Conservation (phyloP, 2,329 filamentous ascomycete genomes). For the Aspergillus sp. region DNA sequence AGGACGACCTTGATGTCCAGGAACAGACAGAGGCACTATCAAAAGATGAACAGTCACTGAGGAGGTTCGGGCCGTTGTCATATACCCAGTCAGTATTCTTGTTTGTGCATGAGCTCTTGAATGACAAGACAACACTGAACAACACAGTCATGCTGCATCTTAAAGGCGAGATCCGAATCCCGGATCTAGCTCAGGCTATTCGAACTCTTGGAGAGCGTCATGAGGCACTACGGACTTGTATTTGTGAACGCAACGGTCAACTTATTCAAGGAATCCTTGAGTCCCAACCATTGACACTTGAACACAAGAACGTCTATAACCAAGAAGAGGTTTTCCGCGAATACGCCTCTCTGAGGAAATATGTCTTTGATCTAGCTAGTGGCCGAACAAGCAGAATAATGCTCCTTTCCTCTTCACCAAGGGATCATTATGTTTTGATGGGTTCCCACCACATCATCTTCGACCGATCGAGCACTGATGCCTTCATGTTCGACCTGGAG, state of each 20-base stretch:
- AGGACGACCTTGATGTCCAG: no score
- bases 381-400: slow-evolving; percentile 15
- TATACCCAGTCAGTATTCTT: slow-evolving; percentile 27
- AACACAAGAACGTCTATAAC: slow-evolving; percentile 13
- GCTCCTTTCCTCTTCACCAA: slow-evolving; percentile 28
- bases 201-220: slow-evolving; percentile 13
- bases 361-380: slow-evolving; percentile 32
- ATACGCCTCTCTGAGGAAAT: slow-evolving; percentile 12
- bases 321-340: slow-evolving; percentile 16
- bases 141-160: slow-evolving; percentile 6
- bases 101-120: slow-evolving; percentile 14
- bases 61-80: not conserved
- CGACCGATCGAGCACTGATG: slow-evolving; percentile 40
- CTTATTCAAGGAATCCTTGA: slow-evolving; percentile 20
- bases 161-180: slow-evolving; percentile 13
- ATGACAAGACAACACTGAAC: slow-evolving; percentile 19
- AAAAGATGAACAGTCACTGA: no score
- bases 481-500: slow-evolving; percentile 41
- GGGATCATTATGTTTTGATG: slow-evolving; percentile 37
- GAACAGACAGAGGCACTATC: not conserved
- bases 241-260: slow-evolving; percentile 11
- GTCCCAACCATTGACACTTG: slow-evolving; percentile 21
- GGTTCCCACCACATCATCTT: slow-evolving; percentile 45
- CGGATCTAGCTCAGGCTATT: slow-evolving; percentile 14
- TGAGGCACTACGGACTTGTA: slow-evolving; percentile 18